phyloP scores from a whole-genome alignment of 2,329 filamentous ascomycete species.

The Pseudogymnoascus sp. region DNA sequence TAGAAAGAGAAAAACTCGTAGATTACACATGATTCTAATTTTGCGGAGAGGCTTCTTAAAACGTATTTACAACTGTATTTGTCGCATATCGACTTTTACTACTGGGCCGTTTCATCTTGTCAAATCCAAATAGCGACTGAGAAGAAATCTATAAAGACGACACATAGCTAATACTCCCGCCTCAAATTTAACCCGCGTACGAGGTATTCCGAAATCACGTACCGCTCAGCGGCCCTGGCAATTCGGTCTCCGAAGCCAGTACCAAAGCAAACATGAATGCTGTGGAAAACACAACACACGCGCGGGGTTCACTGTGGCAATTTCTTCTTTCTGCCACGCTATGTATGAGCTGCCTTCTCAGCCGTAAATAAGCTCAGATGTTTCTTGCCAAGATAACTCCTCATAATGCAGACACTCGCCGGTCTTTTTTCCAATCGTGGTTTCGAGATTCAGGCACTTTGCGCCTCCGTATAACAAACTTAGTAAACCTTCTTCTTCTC shows the following conservation, averaged over 20 bases:
- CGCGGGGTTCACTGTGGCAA: not conserved
- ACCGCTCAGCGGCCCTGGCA: not conserved
- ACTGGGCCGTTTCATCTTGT: not conserved
- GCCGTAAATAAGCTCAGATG: slow-evolving; percentile 1
- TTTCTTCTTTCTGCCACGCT: not conserved
- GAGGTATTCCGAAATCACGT: slow-evolving; percentile 4
- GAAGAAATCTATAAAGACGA: not conserved
- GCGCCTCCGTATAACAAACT: slow-evolving; percentile 6
- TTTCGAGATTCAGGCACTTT: slow-evolving; percentile 9
- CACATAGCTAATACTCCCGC: not conserved
- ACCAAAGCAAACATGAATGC: not conserved
- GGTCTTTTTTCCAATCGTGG: slow-evolving; percentile 13
- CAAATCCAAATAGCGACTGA: not conserved
- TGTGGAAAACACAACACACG: not conserved
- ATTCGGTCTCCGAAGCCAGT: not conserved
- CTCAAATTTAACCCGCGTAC: not conserved
- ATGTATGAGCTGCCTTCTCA: slow-evolving; percentile 3
- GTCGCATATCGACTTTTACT: not conserved
- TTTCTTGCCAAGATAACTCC: slow-evolving; percentile 19
- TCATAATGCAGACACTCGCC: slow-evolving; percentile 20
- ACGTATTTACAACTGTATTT: slow-evolving; percentile 1
- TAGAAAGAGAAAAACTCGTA: not conserved
- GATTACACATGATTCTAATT: not conserved
- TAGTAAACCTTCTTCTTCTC: slow-evolving; percentile 99
- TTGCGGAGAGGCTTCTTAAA: not conserved